phyloP scores from a whole-genome alignment of 1,139 yeast genomes.

The Geotrichum cucujoidarum region DNA sequence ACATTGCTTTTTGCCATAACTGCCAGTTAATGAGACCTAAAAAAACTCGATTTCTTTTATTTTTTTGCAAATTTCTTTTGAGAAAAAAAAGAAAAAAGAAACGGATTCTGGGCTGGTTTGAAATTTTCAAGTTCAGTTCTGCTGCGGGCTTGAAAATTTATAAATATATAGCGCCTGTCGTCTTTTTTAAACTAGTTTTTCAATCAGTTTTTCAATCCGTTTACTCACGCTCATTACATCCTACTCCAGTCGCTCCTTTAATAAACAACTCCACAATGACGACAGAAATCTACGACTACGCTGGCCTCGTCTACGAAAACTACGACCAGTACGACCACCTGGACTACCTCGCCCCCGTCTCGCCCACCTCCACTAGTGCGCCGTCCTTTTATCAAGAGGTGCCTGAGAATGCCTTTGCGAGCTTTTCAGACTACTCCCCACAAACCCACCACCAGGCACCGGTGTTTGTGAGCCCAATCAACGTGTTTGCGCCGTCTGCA shows the following conservation, averaged over 20 bases:
- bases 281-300: slow-evolving; percentile 12
- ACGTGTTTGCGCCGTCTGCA: slow-evolving; percentile 2
- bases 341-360: neutral
- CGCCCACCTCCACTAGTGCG: neutral
- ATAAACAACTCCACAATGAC: neutral
- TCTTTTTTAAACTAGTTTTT: no score
- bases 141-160: no score
- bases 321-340: neutral
- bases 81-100: no score
- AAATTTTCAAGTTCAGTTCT: no score
- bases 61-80: no score
- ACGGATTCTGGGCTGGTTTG: no score
- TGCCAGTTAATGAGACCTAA: no score
- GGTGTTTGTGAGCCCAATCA: slow-evolving; percentile 1
- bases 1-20: no score
- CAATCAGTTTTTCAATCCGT: neutral
- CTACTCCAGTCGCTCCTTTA: neutral
- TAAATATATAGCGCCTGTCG: no score
- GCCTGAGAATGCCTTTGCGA: slow-evolving; percentile 1
- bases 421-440: slow-evolving; percentile 8
- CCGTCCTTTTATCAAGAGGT: slow-evolving; percentile 1
- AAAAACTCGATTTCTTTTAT: no score
- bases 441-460: slow-evolving; percentile 7
- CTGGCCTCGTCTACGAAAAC: slow-evolving; percentile 2
- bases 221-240: neutral